Evolutionary conservation across 2,329 filamentous ascomycete genomes (phyloP).

Genomic region (Neofusicoccum parvum): DNA sequence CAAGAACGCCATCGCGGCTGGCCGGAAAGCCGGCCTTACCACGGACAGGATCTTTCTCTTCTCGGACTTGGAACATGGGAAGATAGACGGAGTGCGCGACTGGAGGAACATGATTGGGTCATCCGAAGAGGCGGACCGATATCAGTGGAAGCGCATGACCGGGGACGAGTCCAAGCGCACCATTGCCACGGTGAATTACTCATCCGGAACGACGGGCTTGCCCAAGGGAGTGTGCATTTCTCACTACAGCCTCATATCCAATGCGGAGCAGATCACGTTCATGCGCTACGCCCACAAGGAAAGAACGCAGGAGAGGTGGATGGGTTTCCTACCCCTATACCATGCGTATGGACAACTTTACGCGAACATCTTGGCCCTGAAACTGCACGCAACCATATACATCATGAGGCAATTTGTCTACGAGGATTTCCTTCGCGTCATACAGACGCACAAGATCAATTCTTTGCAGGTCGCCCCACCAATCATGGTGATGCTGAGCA

Average conservation of each 20-base stretch:
- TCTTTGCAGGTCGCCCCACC: slow-evolving; percentile 71
- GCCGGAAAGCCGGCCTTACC: slow-evolving; percentile 58
- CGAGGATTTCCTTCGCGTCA: slow-evolving; percentile 66
- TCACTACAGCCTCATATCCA: slow-evolving; percentile 76
- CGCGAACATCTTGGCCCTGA: slow-evolving; percentile 63
- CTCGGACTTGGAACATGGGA: slow-evolving; percentile 41
- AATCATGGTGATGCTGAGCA: slow-evolving; percentile 71
- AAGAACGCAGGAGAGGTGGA: slow-evolving; percentile 46
- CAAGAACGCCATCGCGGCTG: slow-evolving; percentile 67
- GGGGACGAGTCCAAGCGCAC: slow-evolving; percentile 54
- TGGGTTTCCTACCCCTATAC: slow-evolving; percentile 70
- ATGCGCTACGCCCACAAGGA: slow-evolving; percentile 47
- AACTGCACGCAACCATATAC: slow-evolving; percentile 66
- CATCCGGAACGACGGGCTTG: slow-evolving; percentile 75
- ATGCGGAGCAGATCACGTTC: slow-evolving; percentile 63
- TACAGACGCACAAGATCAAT: slow-evolving; percentile 70
- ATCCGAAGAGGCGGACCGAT: slow-evolving; percentile 56
- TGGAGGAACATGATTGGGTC: slow-evolving; percentile 65
- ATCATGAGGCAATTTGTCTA: slow-evolving; percentile 81
- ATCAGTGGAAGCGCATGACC: slow-evolving; percentile 63
- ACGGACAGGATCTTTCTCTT: slow-evolving; percentile 65
- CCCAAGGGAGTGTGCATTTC: slow-evolving; percentile 83
- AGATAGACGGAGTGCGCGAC: slow-evolving; percentile 50
- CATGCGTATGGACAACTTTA: slow-evolving; percentile 65
- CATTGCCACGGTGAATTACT: slow-evolving; percentile 75